Evolutionary conservation across 148 eudicot genomes (phyloP).

Genomic region (Oxyria digyna): DNA sequence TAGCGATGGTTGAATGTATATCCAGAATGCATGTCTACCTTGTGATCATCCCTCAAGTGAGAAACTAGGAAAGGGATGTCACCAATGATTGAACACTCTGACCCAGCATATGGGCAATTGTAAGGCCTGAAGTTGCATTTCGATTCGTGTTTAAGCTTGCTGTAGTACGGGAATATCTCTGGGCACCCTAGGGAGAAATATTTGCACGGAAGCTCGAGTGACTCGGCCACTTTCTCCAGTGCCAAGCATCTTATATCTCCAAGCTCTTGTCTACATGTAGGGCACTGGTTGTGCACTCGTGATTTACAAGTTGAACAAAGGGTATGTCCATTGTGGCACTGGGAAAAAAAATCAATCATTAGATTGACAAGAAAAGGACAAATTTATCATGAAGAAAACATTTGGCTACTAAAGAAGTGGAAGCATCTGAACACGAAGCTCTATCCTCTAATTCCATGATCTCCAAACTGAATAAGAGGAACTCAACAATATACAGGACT

Average conservation of each 20-base stretch:
- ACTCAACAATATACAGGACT: background rate
- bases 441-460: background rate
- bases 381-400: background rate
- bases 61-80: slow-evolving; percentile 73
- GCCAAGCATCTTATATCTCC: slow-evolving; percentile 95
- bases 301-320: slow-evolving; percentile 86
- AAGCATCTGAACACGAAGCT: background rate
- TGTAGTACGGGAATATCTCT: slow-evolving; percentile 83
- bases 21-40: slow-evolving; percentile 94
- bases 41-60: slow-evolving; percentile 90
- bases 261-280: slow-evolving; percentile 89
- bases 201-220: slow-evolving; percentile 81
- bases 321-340: slow-evolving; percentile 95
- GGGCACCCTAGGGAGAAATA: slow-evolving; percentile 80
- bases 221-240: slow-evolving; percentile 84
- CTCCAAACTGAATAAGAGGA: background rate
- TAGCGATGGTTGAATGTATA: slow-evolving; percentile 94
- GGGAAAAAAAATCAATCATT: slow-evolving; percentile 15
- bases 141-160: slow-evolving; percentile 84
- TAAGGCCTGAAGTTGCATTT: slow-evolving; percentile 84
- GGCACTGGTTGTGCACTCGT: slow-evolving; percentile 82
- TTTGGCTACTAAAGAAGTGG: background rate
- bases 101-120: slow-evolving; percentile 93
- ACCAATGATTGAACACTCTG: slow-evolving; percentile 75
- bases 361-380: background rate